Percentiles rank a stretch among this genome's conserved stretches.
Evolutionary conservation across 345 rosid genomes (phyloP).

Genomic region (Clausena lansium): DNA sequence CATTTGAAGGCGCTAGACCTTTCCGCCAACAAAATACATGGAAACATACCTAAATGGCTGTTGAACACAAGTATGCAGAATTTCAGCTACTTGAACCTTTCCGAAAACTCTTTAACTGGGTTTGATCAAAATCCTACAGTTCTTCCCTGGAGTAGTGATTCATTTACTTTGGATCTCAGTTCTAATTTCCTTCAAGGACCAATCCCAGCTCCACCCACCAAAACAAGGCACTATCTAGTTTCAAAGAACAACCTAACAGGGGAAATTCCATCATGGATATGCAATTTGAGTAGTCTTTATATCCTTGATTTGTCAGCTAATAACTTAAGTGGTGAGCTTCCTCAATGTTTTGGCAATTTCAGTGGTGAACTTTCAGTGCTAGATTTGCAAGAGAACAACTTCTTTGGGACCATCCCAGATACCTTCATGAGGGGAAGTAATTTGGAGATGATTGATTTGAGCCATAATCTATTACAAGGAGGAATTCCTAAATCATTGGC

Average conservation of each 20-base stretch:
- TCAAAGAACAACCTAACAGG: conserved; percentile 13
- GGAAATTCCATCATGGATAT: background rate
- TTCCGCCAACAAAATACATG: too few species aligned
- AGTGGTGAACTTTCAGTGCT: background rate
- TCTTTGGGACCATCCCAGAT: conserved; percentile 2
- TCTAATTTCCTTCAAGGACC: too few species aligned
- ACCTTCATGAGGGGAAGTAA: background rate
- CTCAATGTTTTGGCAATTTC: conserved; percentile 7
- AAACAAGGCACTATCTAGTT: background rate
- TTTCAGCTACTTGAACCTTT: too few species aligned
- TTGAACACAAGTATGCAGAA: too few species aligned
- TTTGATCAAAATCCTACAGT: too few species aligned
- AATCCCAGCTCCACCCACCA: too few species aligned
- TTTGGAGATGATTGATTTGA: background rate
- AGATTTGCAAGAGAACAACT: background rate
- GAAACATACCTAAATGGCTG: too few species aligned
- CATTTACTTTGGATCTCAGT: too few species aligned
- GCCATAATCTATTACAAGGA: background rate
- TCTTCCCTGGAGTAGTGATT: too few species aligned
- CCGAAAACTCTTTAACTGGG: too few species aligned
- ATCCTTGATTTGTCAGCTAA: conserved; percentile 15
- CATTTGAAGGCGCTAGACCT: too few species aligned
- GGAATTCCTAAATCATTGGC: background rate
- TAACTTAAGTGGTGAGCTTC: conserved; percentile 15
- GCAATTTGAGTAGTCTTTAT: background rate